Evolutionary conservation across 176 grass and related monocot genomes (phyloP).

Genomic region (Melocanna baccifera): DNA sequence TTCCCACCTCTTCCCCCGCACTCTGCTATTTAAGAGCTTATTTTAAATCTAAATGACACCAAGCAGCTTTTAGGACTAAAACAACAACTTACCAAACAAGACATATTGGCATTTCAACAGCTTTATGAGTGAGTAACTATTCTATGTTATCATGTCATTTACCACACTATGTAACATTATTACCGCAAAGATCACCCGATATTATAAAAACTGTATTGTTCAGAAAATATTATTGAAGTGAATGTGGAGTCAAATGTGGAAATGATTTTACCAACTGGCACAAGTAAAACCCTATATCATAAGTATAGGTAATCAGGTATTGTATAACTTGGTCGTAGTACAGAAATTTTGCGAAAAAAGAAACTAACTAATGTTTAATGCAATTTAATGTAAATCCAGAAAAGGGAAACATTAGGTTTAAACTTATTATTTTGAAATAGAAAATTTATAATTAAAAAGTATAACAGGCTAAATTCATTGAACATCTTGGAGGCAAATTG

Average conservation of each 20-base stretch:
- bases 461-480: neutral
- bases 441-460: constrained; percentile 4
- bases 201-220: neutral
- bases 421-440: neutral
- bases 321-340: neutral
- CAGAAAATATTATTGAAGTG: neutral
- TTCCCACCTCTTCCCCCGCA: neutral
- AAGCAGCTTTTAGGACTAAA: neutral
- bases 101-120: neutral
- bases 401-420: neutral
- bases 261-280: neutral
- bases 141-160: neutral
- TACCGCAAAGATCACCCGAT: neutral
- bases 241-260: neutral
- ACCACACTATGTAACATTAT: neutral
- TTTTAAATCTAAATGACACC: neutral
- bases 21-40: constrained; percentile 5
- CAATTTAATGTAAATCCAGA: neutral
- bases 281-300: neutral
- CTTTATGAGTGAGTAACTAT: neutral
- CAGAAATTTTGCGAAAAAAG: neutral
- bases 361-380: neutral
- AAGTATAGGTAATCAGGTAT: neutral
- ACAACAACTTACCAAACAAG: neutral
- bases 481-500: neutral